Evolutionary conservation across 2,329 filamentous ascomycete species (phyloP).

Genomic region (Plenodomus tracheiphilus): DNA sequence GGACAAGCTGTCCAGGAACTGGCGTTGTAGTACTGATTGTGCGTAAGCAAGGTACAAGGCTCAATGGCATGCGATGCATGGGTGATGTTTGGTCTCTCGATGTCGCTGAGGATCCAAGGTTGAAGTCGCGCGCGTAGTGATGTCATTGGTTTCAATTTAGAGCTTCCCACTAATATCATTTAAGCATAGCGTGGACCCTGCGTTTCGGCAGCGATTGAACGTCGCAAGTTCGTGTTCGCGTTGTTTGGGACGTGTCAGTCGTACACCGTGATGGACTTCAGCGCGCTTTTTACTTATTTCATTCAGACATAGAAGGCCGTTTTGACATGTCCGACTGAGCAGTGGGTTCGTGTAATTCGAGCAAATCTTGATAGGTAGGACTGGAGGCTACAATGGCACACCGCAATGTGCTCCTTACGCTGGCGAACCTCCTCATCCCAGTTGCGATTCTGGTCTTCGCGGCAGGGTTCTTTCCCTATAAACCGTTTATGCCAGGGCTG

Average conservation of each 20-base stretch:
- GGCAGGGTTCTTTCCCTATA: conserved; percentile 95
- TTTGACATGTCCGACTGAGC: no score
- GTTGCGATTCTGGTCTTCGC: conserved; percentile 72
- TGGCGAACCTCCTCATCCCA: conserved; percentile 78
- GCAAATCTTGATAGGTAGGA: no score
- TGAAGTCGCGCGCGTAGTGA: conserved; percentile 26
- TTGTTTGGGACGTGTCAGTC: not conserved
- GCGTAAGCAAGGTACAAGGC: not conserved
- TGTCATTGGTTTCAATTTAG: conserved; percentile 38
- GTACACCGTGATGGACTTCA: conserved; percentile 30
- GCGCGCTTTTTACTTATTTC: no score
- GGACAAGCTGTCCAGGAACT: not conserved
- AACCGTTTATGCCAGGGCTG: conserved; percentile 85
- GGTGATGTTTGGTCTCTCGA: conserved; percentile 4
- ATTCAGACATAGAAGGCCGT: no score
- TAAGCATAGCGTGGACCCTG: conserved; percentile 30
- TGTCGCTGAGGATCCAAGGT: conserved; percentile 5
- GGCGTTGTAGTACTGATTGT: not conserved
- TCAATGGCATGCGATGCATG: conserved; percentile 24
- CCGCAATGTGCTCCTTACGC: conserved; percentile 52
- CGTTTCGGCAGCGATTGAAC: conserved; percentile 17
- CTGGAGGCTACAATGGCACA: conserved; percentile 28
- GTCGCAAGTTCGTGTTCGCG: conserved; percentile 11
- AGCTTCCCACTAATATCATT: not conserved
- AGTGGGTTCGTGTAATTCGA: no score